Base-by-base conservation (phyloP, 305 asterid species). In the Plantago coronopus region DNA sequence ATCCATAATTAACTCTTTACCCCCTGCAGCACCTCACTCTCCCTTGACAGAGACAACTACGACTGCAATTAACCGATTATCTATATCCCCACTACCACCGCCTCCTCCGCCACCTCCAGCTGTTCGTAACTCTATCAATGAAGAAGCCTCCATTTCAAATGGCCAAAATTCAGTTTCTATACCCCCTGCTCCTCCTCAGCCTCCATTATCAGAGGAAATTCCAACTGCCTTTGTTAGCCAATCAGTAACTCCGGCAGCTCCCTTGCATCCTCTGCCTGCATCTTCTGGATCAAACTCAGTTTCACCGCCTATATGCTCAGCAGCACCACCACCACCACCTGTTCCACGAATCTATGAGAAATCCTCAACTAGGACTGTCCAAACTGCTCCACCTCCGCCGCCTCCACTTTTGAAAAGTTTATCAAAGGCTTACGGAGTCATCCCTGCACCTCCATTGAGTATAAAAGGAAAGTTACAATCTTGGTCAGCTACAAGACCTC, bases 381-480 rank as follows among this genome's bases (percentile, higher is more conserved):
- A 42, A 63, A 60, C 44, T 42, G 72, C 79, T 60, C 84, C 89
- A 37, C 82, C 80, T 48, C 79, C 89, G 9, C 84, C 89, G 13
- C 64, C 80, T 44, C 83, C 79, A 25, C 71, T 65, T 40, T 17
- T 61, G 48, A 71, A 63, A 48, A 66, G 72, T 49, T 63, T 72
- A 64, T 58, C 83, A 62, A 78, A 69, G 60, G 15, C 62, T 51
- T 69, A 79, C 4, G 59, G 63, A 31, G 45, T 45, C 49, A 58
- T 70, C 20, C 80, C 87, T 54, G 63, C 75, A 42, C 74, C 74
- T 56, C 82, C 83, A 15, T 34, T 72, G 62, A 73, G 81, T 40
- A 64, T 72, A 54, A 83, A 81, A 62, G 90, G 79, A 37, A 85
- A 74, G 72, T 57, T 76, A 61, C 89, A 54, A 60, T 21, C 55